A percentile compares a stretch with the other conserved stretches of the same genome.
These are phyloP conservation scores for Corchorus capsularis DNA, from an alignment of 345 rosid genomes.

Conservation along the genomic window DNA sequence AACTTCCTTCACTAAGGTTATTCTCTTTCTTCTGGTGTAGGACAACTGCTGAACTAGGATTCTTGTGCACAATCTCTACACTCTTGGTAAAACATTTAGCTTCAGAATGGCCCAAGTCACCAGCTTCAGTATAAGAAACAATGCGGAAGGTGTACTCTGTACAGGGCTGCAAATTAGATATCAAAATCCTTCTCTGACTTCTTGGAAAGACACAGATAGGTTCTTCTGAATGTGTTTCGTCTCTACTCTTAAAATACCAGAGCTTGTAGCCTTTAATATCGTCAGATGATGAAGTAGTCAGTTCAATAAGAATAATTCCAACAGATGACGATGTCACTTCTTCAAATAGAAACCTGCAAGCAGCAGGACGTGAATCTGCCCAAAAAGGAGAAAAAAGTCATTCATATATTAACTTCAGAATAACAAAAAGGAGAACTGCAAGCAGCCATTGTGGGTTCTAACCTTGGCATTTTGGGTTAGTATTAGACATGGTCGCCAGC, in stretches of 20 bases:
- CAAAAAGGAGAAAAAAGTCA: slow-evolving; percentile 23
- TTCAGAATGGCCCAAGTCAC: slow-evolving; percentile 69
- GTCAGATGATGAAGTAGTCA: slow-evolving; percentile 41
- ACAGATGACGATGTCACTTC: slow-evolving; percentile 67
- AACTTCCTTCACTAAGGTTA: slow-evolving; percentile 39
- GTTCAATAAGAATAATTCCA: slow-evolving; percentile 63
- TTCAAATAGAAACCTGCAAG: slow-evolving; percentile 86
- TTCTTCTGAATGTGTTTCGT: slow-evolving; percentile 57
- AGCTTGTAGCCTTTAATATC: slow-evolving; percentile 85
- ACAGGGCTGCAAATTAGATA: slow-evolving; percentile 86
- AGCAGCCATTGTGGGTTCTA: slow-evolving; percentile 21
- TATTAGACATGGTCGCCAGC: slow-evolving; percentile 42
- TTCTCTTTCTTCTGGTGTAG: slow-evolving; percentile 37
- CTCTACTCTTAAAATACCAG: slow-evolving; percentile 81
- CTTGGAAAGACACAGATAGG: slow-evolving; percentile 60
- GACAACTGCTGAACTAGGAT: slow-evolving; percentile 33
- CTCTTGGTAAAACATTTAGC: slow-evolving; percentile 69
- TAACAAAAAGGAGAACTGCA: neutral
- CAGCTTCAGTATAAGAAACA: slow-evolving; percentile 57
- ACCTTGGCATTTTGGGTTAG: slow-evolving; percentile 58
- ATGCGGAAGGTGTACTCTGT: slow-evolving; percentile 71
- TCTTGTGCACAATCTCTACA: slow-evolving; percentile 59
- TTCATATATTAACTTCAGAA: slow-evolving; percentile 18
- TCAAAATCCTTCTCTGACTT: slow-evolving; percentile 68
- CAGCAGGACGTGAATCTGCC: slow-evolving; percentile 69